Evolutionary conservation across 257 asterid species (phyloP).

Genomic region (Lithospermum erythrorhizon): DNA sequence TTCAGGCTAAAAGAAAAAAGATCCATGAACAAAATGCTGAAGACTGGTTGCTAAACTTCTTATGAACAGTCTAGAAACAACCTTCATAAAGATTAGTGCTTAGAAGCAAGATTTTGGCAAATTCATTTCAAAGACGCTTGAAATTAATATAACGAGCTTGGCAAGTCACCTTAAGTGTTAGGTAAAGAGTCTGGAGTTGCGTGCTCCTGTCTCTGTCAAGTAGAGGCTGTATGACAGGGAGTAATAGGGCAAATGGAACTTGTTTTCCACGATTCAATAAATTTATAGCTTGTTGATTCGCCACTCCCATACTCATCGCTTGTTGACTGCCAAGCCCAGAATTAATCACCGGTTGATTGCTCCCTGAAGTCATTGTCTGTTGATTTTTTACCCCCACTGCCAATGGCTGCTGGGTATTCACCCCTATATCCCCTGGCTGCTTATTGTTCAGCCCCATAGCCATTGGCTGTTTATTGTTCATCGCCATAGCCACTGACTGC

Average conservation of each 20-base stretch:
- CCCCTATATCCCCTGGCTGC: constrained; percentile 29
- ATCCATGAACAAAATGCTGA: constrained; percentile 1
- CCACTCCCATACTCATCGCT: neutral
- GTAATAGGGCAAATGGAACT: constrained; percentile 88
- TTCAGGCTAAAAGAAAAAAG: constrained; percentile 13
- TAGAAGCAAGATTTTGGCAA: too few species aligned
- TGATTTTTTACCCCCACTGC: neutral
- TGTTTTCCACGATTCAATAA: constrained; percentile 54
- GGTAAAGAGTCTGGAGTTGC: constrained; percentile 69
- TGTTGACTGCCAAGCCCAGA: neutral
- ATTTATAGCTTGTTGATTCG: constrained; percentile 19
- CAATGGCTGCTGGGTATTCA: constrained; percentile 9
- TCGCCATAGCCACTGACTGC: constrained; percentile 15
- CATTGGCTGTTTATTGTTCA: too few species aligned
- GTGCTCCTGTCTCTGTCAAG: constrained; percentile 86
- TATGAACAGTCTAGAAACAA: too few species aligned
- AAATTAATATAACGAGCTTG: constrained; percentile 5
- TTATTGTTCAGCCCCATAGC: constrained; percentile 28
- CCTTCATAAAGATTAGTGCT: too few species aligned
- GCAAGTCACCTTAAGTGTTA: constrained; percentile 54
- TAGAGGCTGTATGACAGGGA: constrained; percentile 80
- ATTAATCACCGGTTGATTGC: neutral
- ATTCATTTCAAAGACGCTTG: too few species aligned
- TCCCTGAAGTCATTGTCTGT: neutral
- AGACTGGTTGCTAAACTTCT: constrained; percentile 3